These are phyloP conservation scores for Hericium rajendrae DNA, from an alignment of 768 basidiomycete species.

Conservation along the genomic window DNA sequence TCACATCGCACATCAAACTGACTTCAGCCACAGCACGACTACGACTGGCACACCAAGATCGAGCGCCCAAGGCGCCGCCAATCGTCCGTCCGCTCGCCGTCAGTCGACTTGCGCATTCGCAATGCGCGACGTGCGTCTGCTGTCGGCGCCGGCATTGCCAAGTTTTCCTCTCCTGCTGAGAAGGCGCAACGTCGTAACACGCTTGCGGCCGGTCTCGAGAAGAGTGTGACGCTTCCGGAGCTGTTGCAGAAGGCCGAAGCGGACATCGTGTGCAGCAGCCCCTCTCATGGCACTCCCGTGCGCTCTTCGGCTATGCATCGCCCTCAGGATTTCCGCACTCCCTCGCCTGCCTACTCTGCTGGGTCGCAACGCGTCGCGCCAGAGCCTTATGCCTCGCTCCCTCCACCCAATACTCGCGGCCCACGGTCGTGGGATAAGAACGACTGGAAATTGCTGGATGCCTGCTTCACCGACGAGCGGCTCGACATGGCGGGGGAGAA, in stretches of 20 bases:
- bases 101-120: slow-evolving; percentile 24
- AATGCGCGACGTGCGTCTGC: slow-evolving; percentile 11
- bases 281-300: slow-evolving; percentile 1
- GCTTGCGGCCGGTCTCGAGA: slow-evolving; percentile 39
- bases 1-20: neutral
- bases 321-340: slow-evolving; percentile 7
- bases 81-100: slow-evolving; percentile 16
- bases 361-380: neutral
- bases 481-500: slow-evolving; percentile 33
- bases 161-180: slow-evolving; percentile 1
- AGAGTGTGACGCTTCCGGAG: slow-evolving; percentile 41
- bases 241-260: slow-evolving; percentile 52
- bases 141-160: slow-evolving; percentile 10
- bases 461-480: slow-evolving; percentile 67
- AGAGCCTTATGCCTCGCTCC: neutral
- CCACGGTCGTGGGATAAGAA: slow-evolving; percentile 53
- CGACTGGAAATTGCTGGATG: slow-evolving; percentile 76
- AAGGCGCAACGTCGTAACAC: slow-evolving; percentile 1
- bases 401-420: slow-evolving; percentile 1
- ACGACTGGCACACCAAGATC: slow-evolving; percentile 66
- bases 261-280: slow-evolving; percentile 19
- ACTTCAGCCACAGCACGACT: slow-evolving; percentile 53
- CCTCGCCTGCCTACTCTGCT: slow-evolving; percentile 4
- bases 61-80: slow-evolving; percentile 18
- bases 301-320: too few relatives aligned